Evolutionary conservation across 2,329 filamentous ascomycete genomes (phyloP), one percentile per base, ranked within the genome.

Genomic region (Alternaria atra): DNA sequence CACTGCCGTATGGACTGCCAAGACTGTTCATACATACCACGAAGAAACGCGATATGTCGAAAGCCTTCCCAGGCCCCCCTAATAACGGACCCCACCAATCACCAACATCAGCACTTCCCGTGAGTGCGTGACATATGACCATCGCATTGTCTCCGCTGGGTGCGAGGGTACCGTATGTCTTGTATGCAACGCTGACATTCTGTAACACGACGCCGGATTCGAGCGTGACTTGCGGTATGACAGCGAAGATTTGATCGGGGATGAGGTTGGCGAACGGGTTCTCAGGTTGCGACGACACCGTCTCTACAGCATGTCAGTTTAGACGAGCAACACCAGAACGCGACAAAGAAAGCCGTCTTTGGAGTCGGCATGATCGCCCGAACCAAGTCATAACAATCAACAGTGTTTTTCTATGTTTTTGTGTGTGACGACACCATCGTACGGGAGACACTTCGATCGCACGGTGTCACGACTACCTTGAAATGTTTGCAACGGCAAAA

Each of bases 251-350:
- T 81, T 98, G 95, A 73, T 97, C 90, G 53, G 93, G 90, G 53
- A 99, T 97, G 74, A 98, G 85, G 66, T 85, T 81, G 62, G 92
- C 88, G 78, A 94, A 98, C 30, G 94, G 94, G 81, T 98, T 99
- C 82, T 97, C 94, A 73, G 91, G 89, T 80, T 97, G 93, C 56
- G 86, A 66, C 10, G 71, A 71, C n/a, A 77, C 71, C 67, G 72
- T 74, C 55, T 71, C 80, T 81, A 50, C 23, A 2, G 20, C 44
- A 37, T 39, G 61, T 77, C 34, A 76, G 70, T 55, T 39, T 47
- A 37, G 5, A 32, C 50, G 58, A 47, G 68, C 17, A 23, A 30
- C 17, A n/a, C 12, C 29, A 40, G 13, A 25, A 25, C 17, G 52
- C 30, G 12, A 27, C 13, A 8, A 32, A 20, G 1, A 20, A 13